Evolutionary conservation across 1,139 yeast species (phyloP).

Genomic region (Candida mesenterica): DNA sequence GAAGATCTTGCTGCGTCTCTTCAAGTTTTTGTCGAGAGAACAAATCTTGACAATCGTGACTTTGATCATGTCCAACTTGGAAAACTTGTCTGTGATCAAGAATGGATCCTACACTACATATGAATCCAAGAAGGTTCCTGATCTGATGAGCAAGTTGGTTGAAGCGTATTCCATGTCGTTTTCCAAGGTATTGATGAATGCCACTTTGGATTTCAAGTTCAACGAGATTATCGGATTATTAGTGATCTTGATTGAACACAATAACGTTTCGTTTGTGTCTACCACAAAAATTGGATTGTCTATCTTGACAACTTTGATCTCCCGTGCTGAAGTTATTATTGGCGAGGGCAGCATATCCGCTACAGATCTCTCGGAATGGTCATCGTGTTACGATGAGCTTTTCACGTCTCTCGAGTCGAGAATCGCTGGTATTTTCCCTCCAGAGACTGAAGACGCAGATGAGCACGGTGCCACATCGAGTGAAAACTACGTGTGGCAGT

Average conservation of each 20-base stretch:
- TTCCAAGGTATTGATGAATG: slow-evolving; percentile 80
- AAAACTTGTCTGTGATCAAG: slow-evolving; percentile 74
- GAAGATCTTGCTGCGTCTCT: slow-evolving; percentile 83
- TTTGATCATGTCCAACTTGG: slow-evolving; percentile 77
- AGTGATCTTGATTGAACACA: slow-evolving; percentile 69
- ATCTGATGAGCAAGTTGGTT: slow-evolving; percentile 58
- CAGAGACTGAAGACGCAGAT: slow-evolving; percentile 50
- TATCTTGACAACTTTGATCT: slow-evolving; percentile 79
- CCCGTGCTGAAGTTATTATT: slow-evolving; percentile 88
- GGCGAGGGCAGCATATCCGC: slow-evolving; percentile 71
- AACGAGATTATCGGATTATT: slow-evolving; percentile 81
- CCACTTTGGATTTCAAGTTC: slow-evolving; percentile 79
- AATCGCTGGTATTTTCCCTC: slow-evolving; percentile 80
- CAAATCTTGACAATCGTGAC: slow-evolving; percentile 79
- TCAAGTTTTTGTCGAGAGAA: slow-evolving; percentile 76
- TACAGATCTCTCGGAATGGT: slow-evolving; percentile 70
- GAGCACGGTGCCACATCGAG: slow-evolving; percentile 75
- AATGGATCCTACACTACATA: slow-evolving; percentile 77
- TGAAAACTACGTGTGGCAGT: slow-evolving; percentile 87
- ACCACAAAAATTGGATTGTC: slow-evolving; percentile 88
- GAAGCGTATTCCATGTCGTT: slow-evolving; percentile 82
- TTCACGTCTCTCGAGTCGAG: slow-evolving; percentile 81
- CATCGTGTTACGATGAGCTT: slow-evolving; percentile 75
- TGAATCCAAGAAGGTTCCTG: slow-evolving; percentile 50
- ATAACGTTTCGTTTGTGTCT: slow-evolving; percentile 68